These are phyloP conservation scores for Exophiala viscosa DNA, from an alignment of 2,329 filamentous ascomycete species.

Conservation along the genomic window DNA sequence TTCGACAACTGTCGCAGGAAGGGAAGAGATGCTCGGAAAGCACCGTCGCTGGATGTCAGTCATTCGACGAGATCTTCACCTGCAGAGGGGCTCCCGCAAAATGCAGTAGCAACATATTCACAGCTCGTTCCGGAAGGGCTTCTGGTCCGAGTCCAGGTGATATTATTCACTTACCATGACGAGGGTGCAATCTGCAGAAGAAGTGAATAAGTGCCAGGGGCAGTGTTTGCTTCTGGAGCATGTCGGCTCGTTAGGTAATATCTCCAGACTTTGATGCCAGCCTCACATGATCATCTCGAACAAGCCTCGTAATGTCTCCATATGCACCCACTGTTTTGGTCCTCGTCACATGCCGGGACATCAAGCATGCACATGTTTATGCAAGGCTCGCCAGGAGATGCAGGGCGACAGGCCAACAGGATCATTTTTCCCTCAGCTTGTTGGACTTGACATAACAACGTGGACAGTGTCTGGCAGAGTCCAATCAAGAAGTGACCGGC, in stretches of 20 bases:
- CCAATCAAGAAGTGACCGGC: background rate
- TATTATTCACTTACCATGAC: no score
- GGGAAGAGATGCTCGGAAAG: no score
- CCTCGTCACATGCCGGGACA: background rate
- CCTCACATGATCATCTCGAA: background rate
- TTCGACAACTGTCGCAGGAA: no score
- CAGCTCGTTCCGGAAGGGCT: no score
- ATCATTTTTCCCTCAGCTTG: background rate
- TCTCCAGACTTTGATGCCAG: background rate
- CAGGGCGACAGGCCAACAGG: background rate
- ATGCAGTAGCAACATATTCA: no score
- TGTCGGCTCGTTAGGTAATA: background rate
- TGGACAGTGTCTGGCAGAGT: background rate
- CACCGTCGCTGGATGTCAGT: no score
- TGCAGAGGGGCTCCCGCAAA: no score
- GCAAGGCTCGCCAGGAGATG: background rate
- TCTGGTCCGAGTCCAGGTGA: no score
- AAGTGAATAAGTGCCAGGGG: no score
- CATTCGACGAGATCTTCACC: no score
- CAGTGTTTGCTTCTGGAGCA: no score
- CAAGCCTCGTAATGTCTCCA: background rate
- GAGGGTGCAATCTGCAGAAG: no score
- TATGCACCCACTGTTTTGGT: background rate
- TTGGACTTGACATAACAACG: background rate
- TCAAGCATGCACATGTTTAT: background rate